Percentiles rank a stretch among this genome's conserved stretches.
phyloP scores from a whole-genome alignment of 768 basidiomycete species.

The Suillus discolor region DNA sequence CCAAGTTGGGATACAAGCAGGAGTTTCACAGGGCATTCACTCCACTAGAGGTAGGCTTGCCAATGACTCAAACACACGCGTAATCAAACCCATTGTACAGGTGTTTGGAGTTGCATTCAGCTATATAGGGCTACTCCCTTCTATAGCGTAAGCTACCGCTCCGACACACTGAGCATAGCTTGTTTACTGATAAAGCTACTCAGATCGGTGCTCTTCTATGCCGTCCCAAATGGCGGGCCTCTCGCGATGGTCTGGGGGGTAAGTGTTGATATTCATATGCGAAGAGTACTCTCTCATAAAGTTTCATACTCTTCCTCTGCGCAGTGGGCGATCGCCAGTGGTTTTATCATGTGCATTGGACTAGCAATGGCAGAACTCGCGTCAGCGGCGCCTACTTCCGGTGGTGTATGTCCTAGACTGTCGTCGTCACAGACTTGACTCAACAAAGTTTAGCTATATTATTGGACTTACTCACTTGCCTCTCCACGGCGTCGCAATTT shows the following conservation, averaged over 20 bases:
- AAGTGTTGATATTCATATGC: background rate
- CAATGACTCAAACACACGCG: background rate
- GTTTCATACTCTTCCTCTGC: background rate
- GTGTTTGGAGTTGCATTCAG: constrained; percentile 33
- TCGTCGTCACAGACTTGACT: background rate
- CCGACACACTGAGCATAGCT: background rate
- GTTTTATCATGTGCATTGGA: constrained; percentile 65
- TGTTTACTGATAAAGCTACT: background rate
- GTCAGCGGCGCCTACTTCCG: background rate
- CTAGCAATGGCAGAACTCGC: constrained; percentile 72
- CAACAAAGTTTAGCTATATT: background rate
- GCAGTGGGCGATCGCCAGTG: constrained; percentile 66
- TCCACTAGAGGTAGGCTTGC: constrained; percentile 20
- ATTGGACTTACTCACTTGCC: constrained; percentile 1
- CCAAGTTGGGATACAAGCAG: constrained; percentile 31
- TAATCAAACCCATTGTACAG: background rate
- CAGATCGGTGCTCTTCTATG: constrained; percentile 7
- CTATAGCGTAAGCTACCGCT: constrained; percentile 10
- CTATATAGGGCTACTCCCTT: constrained; percentile 31
- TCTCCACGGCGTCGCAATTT: background rate
- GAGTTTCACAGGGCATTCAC: constrained; percentile 14
- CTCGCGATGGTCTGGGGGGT: constrained; percentile 1
- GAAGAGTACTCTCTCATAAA: background rate
- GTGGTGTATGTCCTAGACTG: background rate
- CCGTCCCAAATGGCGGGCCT: background rate